A percentile compares a stretch with the other conserved stretches of the same genome.
Evolutionary conservation across 202 grass and related monocot species (phyloP).

Genomic region (Panicum hallii): DNA sequence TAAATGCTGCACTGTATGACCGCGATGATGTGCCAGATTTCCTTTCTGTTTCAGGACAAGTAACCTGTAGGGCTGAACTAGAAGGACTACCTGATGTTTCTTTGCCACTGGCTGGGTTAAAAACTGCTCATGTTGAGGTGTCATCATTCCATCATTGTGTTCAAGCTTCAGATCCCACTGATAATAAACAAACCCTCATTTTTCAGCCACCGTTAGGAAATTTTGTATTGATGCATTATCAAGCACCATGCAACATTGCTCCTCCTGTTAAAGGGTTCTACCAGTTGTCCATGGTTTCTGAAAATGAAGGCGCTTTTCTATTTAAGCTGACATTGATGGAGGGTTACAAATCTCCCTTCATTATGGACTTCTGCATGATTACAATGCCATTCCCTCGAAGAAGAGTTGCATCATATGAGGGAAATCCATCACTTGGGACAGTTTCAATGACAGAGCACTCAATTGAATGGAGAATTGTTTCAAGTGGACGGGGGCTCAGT

Average conservation of each 20-base stretch:
- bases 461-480: conserved; percentile 96
- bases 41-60: conserved; percentile 85
- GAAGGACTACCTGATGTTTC: conserved; percentile 98
- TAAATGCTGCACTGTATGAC: conserved; percentile 92
- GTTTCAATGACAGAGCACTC: conserved; percentile 87
- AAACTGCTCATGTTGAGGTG: conserved; percentile 68
- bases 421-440: conserved; percentile 86
- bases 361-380: conserved; percentile 95
- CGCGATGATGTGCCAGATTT: conserved; percentile 96
- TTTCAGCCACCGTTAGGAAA: conserved; percentile 91
- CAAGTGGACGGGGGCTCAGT: conserved; percentile 69
- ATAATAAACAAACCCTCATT: conserved; percentile 82
- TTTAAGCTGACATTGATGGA: conserved; percentile 95
- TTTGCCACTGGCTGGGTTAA: conserved; percentile 73
- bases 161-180: conserved; percentile 77
- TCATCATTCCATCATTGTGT: conserved; percentile 92
- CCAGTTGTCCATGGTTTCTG: conserved; percentile 93
- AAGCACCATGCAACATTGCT: conserved; percentile 59
- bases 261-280: conserved; percentile 97
- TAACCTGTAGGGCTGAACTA: conserved; percentile 92
- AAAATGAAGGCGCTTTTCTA: conserved; percentile 93
- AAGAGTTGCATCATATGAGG: conserved; percentile 87
- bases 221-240: conserved; percentile 88
- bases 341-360: conserved; percentile 81
- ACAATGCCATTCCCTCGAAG: conserved; percentile 91